Evolutionary conservation across 495 filamentous ascomycete species (phyloP).

Genomic region (Hyaloscypha finlandica): DNA sequence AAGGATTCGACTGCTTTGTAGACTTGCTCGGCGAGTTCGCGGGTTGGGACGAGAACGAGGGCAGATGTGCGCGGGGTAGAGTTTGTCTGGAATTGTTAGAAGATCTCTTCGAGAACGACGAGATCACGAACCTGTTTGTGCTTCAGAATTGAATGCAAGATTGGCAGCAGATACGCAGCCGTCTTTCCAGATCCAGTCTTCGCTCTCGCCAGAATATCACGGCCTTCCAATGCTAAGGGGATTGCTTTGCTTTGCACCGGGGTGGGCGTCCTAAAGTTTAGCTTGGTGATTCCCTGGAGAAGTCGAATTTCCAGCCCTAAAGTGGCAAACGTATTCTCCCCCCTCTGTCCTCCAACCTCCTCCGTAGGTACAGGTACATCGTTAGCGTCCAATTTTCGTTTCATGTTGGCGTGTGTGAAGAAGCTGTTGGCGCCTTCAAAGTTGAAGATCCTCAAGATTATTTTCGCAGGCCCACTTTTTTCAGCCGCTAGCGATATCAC

Average conservation of each 20-base stretch:
- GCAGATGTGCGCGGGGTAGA: slow-evolving; percentile 45
- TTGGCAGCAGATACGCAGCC: slow-evolving; percentile 91
- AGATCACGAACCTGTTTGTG: slow-evolving; percentile 64
- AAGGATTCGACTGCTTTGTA: slow-evolving; percentile 71
- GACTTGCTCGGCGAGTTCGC: slow-evolving; percentile 91
- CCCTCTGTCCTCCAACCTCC: slow-evolving; percentile 21
- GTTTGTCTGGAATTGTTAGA: slow-evolving; percentile 26
- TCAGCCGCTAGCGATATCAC: not conserved
- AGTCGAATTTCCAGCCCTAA: slow-evolving; percentile 82
- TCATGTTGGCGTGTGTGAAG: slow-evolving; percentile 33
- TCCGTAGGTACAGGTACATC: slow-evolving; percentile 42
- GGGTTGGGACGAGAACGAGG: slow-evolving; percentile 89
- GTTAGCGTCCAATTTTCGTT: slow-evolving; percentile 57
- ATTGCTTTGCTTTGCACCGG: slow-evolving; percentile 84
- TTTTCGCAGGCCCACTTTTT: not conserved
- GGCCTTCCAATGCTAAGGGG: slow-evolving; percentile 85
- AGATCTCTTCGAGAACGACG: not conserved
- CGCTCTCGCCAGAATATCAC: slow-evolving; percentile 86
- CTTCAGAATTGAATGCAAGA: slow-evolving; percentile 78
- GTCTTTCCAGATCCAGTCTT: slow-evolving; percentile 97
- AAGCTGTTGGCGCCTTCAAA: not conserved
- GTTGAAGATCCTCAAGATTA: not conserved
- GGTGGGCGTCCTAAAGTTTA: slow-evolving; percentile 83
- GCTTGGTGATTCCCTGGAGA: slow-evolving; percentile 80
- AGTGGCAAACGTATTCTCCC: slow-evolving; percentile 26